Percentiles rank a stretch among this genome's conserved stretches.
phyloP scores from a whole-genome alignment of 768 basidiomycete genomes.

The Lanmaoa pseudosensibilis region DNA sequence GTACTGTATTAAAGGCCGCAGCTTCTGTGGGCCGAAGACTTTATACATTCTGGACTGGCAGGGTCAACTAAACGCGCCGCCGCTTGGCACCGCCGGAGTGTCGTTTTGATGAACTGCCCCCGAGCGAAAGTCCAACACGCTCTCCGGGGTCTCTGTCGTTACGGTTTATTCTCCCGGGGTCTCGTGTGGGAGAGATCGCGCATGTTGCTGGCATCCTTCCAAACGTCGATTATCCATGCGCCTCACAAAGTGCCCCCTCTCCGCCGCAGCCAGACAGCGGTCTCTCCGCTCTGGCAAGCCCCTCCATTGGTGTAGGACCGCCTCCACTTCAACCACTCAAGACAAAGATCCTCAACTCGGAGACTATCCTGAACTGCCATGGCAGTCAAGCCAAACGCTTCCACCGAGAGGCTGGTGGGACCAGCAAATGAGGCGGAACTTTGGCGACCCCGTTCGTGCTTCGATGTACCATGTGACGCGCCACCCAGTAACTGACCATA shows the following conservation, averaged over 20 bases:
- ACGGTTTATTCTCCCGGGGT: conserved; percentile 19
- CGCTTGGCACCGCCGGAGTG: conserved; percentile 15
- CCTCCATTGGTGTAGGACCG: conserved; percentile 7
- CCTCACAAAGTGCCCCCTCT: conserved; percentile 15
- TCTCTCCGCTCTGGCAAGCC: background rate
- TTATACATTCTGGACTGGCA: conserved; percentile 18
- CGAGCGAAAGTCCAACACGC: background rate
- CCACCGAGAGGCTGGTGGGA: conserved; percentile 76
- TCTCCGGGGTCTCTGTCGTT: conserved; percentile 23
- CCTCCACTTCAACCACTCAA: conserved; percentile 19
- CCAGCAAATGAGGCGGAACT: conserved; percentile 71
- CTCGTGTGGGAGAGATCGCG: conserved; percentile 6
- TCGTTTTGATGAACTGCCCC: conserved; percentile 5
- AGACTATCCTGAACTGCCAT: conserved; percentile 73
- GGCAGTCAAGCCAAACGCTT: conserved; percentile 62
- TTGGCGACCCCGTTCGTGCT: conserved; percentile 68
- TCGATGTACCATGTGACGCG: conserved; percentile 5
- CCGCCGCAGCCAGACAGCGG: conserved; percentile 2
- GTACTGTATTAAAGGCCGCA: conserved; percentile 20
- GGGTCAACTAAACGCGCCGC: conserved; percentile 22
- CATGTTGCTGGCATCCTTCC: background rate
- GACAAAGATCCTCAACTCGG: conserved; percentile 66
- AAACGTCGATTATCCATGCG: conserved; percentile 17
- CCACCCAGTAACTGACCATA: conserved; percentile 16
- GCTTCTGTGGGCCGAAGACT: conserved; percentile 8